These are phyloP conservation scores for Moesziomyces aphidis DNA, from an alignment of 1,284 basidiomycete genomes.

Conservation along the genomic window DNA sequence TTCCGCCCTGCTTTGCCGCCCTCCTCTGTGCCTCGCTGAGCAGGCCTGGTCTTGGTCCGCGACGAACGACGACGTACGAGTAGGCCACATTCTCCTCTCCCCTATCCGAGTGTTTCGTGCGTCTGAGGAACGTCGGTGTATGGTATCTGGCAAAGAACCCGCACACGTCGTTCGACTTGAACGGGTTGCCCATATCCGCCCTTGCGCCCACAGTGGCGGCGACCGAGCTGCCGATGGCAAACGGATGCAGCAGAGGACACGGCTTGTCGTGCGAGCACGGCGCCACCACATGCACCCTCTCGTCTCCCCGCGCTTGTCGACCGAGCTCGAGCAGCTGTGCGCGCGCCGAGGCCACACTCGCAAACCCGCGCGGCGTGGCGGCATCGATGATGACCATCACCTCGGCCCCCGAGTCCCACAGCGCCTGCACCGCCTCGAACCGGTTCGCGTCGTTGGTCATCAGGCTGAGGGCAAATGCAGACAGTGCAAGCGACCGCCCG, in stretches of 20 bases:
- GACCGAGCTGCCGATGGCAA: slow-evolving; percentile 21
- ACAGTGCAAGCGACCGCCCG: slow-evolving; percentile 76
- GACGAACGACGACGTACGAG: slow-evolving; percentile 88
- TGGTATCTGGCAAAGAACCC: slow-evolving; percentile 88
- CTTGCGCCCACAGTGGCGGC: slow-evolving; percentile 14
- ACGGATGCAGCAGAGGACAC: slow-evolving; percentile 77
- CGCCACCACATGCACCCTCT: slow-evolving; percentile 75
- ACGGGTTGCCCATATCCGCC: slow-evolving; percentile 26
- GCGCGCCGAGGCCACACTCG: slow-evolving; percentile 83
- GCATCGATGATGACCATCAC: slow-evolving; percentile 82
- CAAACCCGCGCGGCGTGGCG: slow-evolving; percentile 81
- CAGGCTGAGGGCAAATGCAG: slow-evolving; percentile 85
- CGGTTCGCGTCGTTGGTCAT: slow-evolving; percentile 76
- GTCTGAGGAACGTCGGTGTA: slow-evolving; percentile 83
- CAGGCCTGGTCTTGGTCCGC: slow-evolving; percentile 77
- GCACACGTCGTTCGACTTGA: slow-evolving; percentile 73
- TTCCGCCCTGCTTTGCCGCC: background rate
- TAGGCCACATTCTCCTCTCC: slow-evolving; percentile 89
- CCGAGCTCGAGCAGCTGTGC: slow-evolving; percentile 80
- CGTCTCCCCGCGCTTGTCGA: background rate
- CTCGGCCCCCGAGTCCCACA: slow-evolving; percentile 87
- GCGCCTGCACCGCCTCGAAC: slow-evolving; percentile 79
- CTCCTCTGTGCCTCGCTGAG: slow-evolving; percentile 23
- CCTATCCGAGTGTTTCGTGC: slow-evolving; percentile 83
- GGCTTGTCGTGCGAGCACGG: slow-evolving; percentile 91